Conservation (phyloP, 1,139 yeast species). For the Suhomyces taliae region DNA sequence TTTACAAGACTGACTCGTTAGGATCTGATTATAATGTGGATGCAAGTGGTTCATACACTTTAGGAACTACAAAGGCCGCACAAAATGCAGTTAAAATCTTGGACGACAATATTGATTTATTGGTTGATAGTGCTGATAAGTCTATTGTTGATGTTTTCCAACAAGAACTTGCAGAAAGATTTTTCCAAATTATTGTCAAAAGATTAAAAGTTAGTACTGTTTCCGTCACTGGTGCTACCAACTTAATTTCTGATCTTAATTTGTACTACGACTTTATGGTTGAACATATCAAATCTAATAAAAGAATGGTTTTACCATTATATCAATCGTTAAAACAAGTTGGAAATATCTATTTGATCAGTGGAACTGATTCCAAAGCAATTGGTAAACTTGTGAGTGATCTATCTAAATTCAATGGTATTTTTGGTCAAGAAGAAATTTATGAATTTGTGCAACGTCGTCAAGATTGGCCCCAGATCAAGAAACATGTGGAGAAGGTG, state of each 20-base stretch:
- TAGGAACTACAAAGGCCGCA: slow-evolving; percentile 76
- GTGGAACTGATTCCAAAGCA: slow-evolving; percentile 75
- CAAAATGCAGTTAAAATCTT: slow-evolving; percentile 58
- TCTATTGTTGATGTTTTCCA: slow-evolving; percentile 89
- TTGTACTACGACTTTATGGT: slow-evolving; percentile 70
- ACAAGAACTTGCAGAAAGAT: slow-evolving; percentile 88
- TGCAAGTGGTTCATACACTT: slow-evolving; percentile 6
- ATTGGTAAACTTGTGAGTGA: slow-evolving; percentile 84
- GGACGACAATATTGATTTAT: slow-evolving; percentile 69
- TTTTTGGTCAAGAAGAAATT: slow-evolving; percentile 88
- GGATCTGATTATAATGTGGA: slow-evolving; percentile 39
- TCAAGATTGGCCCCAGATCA: slow-evolving; percentile 79
- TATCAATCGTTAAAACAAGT: slow-evolving; percentile 81
- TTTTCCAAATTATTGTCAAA: slow-evolving; percentile 75
- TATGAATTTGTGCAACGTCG: slow-evolving; percentile 89
- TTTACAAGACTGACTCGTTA: slow-evolving; percentile 27
- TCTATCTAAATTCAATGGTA: slow-evolving; percentile 82
- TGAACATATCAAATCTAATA: slow-evolving; percentile 54
- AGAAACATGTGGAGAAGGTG: slow-evolving; percentile 84
- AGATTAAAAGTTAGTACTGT: slow-evolving; percentile 66
- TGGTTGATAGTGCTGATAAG: slow-evolving; percentile 84
- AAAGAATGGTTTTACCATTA: slow-evolving; percentile 69
- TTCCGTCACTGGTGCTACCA: slow-evolving; percentile 80
- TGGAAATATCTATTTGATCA: slow-evolving; percentile 78
- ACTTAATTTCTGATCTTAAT: slow-evolving; percentile 73